Evolutionary conservation across 352 stramenopile genomes (phyloP).

Genomic region (Globisporangium mamillatum): DNA sequence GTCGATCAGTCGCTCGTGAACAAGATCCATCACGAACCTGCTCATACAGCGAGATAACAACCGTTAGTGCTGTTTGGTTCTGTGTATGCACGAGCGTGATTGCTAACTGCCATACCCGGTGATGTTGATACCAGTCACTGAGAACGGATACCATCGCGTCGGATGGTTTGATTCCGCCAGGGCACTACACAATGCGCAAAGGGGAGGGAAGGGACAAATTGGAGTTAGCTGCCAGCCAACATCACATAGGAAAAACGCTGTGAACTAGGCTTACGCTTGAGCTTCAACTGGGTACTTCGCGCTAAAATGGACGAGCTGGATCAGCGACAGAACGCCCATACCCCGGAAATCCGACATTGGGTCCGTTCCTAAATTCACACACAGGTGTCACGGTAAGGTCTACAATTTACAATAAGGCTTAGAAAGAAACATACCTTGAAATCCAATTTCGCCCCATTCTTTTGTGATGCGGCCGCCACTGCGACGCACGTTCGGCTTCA

Average conservation of each 20-base stretch:
- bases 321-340: constrained; percentile 77
- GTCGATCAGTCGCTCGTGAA: constrained; percentile 75
- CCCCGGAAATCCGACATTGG: constrained; percentile 85
- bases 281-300: constrained; percentile 74
- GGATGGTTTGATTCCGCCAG: constrained; percentile 82
- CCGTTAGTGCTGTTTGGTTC: background rate
- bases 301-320: constrained; percentile 78
- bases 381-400: background rate
- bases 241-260: background rate
- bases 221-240: background rate
- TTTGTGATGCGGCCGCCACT: constrained; percentile 78
- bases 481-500: constrained; percentile 79
- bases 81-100: background rate
- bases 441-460: constrained; percentile 86
- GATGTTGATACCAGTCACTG: constrained; percentile 86
- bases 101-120: constrained; percentile 38
- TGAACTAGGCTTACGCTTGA: constrained; percentile 34
- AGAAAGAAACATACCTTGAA: constrained; percentile 52
- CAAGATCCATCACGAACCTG: constrained; percentile 74
- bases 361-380: constrained; percentile 46
- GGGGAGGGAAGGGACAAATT: background rate
- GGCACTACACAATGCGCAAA: constrained; percentile 31
- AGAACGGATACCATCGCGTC: constrained; percentile 84
- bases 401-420: background rate
- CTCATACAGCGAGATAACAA: background rate